Percentiles rank a stretch among this genome's conserved stretches.
Conservation (phyloP, 805 yeast genomes). For the Hanseniaspora mollemarum region DNA sequence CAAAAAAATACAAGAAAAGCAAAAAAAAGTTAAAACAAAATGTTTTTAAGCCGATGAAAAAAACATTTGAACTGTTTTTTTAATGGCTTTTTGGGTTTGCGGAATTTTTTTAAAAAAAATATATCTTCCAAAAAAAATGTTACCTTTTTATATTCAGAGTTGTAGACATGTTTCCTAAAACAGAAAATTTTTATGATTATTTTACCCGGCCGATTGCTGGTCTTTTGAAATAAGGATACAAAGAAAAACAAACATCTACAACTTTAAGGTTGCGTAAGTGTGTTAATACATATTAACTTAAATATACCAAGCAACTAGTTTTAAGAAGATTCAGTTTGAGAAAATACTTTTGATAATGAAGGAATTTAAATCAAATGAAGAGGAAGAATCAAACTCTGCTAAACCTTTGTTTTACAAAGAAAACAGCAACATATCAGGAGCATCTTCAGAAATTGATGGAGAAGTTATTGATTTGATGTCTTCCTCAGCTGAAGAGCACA, state of each 20-base stretch:
- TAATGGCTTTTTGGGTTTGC: no score
- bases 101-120: no score
- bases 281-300: background rate
- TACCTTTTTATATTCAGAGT: no score
- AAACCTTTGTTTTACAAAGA: background rate
- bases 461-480: conserved; percentile 1
- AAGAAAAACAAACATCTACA: no score
- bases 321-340: background rate
- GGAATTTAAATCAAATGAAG: background rate
- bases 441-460: background rate
- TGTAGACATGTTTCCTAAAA: no score
- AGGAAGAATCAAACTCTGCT: background rate
- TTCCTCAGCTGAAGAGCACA: background rate
- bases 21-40: background rate
- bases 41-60: no score
- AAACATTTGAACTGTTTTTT: no score
- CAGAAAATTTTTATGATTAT: no score
- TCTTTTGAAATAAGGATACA: no score
- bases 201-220: background rate
- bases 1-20: background rate
- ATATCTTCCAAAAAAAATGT: background rate
- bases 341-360: background rate
- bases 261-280: no score
- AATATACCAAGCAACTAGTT: background rate
- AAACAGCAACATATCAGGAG: background rate